Percentiles rank a stretch among this genome's conserved stretches.
These are phyloP conservation scores for Blastobotrys ciferrii DNA, from an alignment of 1,139 yeast genomes.

Conservation along the genomic window DNA sequence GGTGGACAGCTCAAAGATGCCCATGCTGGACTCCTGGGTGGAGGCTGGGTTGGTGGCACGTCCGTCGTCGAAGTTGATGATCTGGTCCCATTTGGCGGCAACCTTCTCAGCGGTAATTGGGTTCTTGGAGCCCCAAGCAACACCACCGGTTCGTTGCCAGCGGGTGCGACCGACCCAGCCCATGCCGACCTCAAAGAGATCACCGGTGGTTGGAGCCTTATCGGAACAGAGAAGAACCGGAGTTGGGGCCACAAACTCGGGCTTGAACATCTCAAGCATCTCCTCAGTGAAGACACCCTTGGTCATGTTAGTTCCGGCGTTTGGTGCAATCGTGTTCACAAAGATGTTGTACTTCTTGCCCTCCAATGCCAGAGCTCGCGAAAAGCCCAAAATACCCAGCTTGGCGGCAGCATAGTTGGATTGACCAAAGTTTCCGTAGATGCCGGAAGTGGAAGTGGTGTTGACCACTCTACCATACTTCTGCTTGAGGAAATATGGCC, in stretches of 20 bases:
- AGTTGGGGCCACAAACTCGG: constrained; percentile 88
- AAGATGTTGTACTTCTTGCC: constrained; percentile 76
- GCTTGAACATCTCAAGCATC: constrained; percentile 74
- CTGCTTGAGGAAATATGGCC: constrained; percentile 84
- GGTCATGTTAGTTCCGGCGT: constrained; percentile 98
- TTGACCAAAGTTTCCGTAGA: constrained; percentile 97
- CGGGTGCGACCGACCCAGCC: constrained; percentile 96
- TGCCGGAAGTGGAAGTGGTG: constrained; percentile 93
- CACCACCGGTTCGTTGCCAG: constrained; percentile 93
- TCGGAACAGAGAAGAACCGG: constrained; percentile 75
- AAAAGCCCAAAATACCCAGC: constrained; percentile 80
- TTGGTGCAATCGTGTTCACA: constrained; percentile 89
- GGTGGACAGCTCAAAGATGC: constrained; percentile 28
- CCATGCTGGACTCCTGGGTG: constrained; percentile 73
- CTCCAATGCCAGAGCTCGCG: constrained; percentile 85
- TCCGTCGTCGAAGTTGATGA: constrained; percentile 62
- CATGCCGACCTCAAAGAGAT: constrained; percentile 72
- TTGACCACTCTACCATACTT: constrained; percentile 80
- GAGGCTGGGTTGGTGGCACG: constrained; percentile 56
- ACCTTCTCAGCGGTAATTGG: constrained; percentile 66
- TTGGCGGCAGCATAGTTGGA: constrained; percentile 91
- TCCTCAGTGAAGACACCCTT: constrained; percentile 81
- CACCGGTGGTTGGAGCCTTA: constrained; percentile 66
- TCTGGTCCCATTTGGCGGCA: constrained; percentile 61
- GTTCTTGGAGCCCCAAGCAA: constrained; percentile 54